Evolutionary conservation across 2,329 filamentous ascomycete species (phyloP).

Genomic region (Monosporascus ibericus): DNA sequence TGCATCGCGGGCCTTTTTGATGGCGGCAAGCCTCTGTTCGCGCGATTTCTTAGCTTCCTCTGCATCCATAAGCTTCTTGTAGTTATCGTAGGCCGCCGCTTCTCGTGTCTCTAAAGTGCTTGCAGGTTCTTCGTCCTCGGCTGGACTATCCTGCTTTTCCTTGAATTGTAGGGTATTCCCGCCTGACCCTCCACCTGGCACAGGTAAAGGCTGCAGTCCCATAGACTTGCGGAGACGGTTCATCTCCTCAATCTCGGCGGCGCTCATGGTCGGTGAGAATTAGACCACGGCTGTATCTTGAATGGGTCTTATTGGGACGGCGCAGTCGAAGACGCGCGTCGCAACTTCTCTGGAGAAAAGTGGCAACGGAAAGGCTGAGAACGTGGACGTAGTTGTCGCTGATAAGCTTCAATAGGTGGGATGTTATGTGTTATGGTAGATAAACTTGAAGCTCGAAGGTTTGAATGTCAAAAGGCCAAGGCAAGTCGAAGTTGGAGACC

Average conservation of each 20-base stretch:
- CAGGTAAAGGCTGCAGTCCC: slow-evolving; percentile 83
- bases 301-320: neutral
- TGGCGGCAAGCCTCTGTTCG: slow-evolving; percentile 72
- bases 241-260: slow-evolving; percentile 81
- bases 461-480: too few relatives aligned
- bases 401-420: too few relatives aligned
- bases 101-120: slow-evolving; percentile 82
- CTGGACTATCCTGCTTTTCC: slow-evolving; percentile 29
- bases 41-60: slow-evolving; percentile 73
- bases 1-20: slow-evolving; percentile 81
- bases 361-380: too few relatives aligned
- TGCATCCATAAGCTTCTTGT: slow-evolving; percentile 56
- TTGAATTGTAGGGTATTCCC: slow-evolving; percentile 35
- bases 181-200: slow-evolving; percentile 68
- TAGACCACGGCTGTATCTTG: neutral
- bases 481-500: too few relatives aligned
- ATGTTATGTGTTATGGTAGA: too few relatives aligned
- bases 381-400: too few relatives aligned
- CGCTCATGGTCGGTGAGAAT: slow-evolving; percentile 42
- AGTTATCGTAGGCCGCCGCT: slow-evolving; percentile 70
- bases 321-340: too few relatives aligned
- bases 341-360: too few relatives aligned
- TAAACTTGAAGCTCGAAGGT: too few relatives aligned
- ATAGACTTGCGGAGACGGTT: slow-evolving; percentile 87
- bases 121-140: slow-evolving; percentile 50